Conservation (phyloP, 306 rosid species). For the Fagus crenata region DNA sequence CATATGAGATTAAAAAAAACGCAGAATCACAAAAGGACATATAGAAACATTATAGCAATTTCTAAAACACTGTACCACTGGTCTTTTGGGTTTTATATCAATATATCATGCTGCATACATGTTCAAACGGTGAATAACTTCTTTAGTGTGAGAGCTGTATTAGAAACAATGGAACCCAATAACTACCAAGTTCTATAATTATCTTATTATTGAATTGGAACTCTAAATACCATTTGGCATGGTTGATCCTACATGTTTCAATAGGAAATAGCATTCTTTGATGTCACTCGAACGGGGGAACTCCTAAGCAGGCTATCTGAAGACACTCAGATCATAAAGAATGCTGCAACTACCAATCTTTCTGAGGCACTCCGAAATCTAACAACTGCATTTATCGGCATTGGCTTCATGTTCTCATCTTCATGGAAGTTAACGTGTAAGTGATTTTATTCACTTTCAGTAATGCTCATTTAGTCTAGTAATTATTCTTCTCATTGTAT, state of each 20-base stretch:
- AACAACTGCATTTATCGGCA: conserved; percentile 46
- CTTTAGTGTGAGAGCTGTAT: not conserved
- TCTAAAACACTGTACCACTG: not conserved
- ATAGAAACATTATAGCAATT: not conserved
- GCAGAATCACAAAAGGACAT: too few species aligned
- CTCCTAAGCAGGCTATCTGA: conserved; percentile 55
- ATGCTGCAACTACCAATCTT: conserved; percentile 54
- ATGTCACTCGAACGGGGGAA: conserved; percentile 53
- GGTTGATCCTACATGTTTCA: conserved; percentile 14
- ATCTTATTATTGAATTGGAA: not conserved
- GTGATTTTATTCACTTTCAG: conserved; percentile 19
- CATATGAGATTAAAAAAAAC: not conserved
- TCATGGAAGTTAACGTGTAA: conserved; percentile 50
- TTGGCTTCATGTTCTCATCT: conserved; percentile 46
- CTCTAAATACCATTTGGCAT: not conserved
- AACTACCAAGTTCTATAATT: not conserved
- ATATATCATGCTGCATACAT: not conserved
- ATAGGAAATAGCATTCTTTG: conserved; percentile 54
- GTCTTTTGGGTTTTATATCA: not conserved
- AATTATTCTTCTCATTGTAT: not conserved
- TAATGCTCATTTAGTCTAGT: not conserved
- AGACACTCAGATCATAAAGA: conserved; percentile 51
- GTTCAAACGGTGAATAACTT: not conserved
- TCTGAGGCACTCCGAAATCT: conserved; percentile 48
- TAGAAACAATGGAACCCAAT: not conserved